Conservation (phyloP, 2,329 filamentous ascomycete genomes). For the Dryadomyces quercus-mongolicae region DNA sequence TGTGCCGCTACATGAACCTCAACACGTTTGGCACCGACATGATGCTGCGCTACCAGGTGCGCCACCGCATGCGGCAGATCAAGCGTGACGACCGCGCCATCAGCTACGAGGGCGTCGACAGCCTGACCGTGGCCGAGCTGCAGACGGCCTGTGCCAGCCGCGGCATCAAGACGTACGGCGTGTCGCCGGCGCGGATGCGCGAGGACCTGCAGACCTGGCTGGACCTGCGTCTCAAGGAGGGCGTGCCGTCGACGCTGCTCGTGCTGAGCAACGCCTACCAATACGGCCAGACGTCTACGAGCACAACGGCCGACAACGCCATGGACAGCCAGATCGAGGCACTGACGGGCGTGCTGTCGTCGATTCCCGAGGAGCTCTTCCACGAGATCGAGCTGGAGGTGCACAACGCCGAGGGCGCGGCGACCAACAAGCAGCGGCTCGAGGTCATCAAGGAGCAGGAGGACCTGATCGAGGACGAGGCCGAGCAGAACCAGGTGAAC, state of each 20-base stretch:
- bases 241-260: conserved; percentile 89
- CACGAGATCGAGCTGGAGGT: conserved; percentile 99
- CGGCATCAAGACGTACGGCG: conserved; percentile 82
- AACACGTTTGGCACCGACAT: conserved; percentile 95
- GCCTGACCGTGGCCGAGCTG: conserved; percentile 82
- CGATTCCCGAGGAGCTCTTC: conserved; percentile 95
- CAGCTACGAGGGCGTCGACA: conserved; percentile 84
- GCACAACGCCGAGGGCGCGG: conserved; percentile 89
- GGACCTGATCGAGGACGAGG: conserved; percentile 94
- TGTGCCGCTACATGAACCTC: conserved; percentile 97
- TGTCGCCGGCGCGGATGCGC: conserved; percentile 77
- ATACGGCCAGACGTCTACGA: conserved; percentile 55
- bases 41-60: conserved; percentile 94
- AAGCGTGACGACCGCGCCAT: conserved; percentile 96
- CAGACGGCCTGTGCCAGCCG: conserved; percentile 87
- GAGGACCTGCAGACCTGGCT: conserved; percentile 91
- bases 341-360: conserved; percentile 80
- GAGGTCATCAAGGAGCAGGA: conserved; percentile 98
- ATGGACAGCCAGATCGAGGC: conserved; percentile 86
- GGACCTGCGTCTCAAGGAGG: conserved; percentile 82
- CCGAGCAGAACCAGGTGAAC: conserved; percentile 76
- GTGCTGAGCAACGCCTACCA: conserved; percentile 97
- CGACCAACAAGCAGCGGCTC: conserved; percentile 96
- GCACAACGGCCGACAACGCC: conserved; percentile 50
- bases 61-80: conserved; percentile 97